Evolutionary conservation across 202 grass and related monocot genomes (phyloP), one percentile per base, ranked within the genome.

Genomic region (Zizania palustris): DNA sequence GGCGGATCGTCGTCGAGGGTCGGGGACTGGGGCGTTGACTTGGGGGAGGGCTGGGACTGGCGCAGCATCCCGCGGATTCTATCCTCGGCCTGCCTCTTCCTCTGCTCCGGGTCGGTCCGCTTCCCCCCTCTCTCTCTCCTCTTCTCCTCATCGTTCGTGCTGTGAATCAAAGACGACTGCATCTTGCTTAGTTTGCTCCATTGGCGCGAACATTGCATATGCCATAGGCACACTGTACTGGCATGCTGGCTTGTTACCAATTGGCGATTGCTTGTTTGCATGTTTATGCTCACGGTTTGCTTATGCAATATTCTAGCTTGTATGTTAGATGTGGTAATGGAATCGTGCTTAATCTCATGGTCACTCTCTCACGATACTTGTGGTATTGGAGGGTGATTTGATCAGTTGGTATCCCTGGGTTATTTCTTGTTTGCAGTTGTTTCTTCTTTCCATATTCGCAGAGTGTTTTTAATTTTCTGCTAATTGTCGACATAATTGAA

Each of bases 71-170:
- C 81, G 36, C 76, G 42, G 59, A 36, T 88, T 65, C 65, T 88
- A 76, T 88, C 81, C 81, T 88, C 86, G 50, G 81, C 71, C 60
- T 81, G 81, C 81, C 78, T 88, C 59, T 88, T 72, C 81, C 18
- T 88, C 81, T 88, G 81, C 76, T 80, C 86, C 76, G 86, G 86
- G 86, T 88, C 65, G 71, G 81, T 64, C 38, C 28, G 37, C 75
- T 44, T 74, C 71, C 9, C 43, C 14, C 56, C 7, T 3, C 69
- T 11, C 38, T 4, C 18, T 15, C 5, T 10, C 20, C 57, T 2
- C 18, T 33, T 40, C 33, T 3, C 11, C 9, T 12, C 12, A 0
- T 16, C 60, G 11, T 38, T 39, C 40, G 50, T 2, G 28, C 28
- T 28, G 28, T 28, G 69, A 34, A 33, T 67, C n/a, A 44, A 43